Percentiles rank a stretch among this genome's conserved stretches.
phyloP scores from a whole-genome alignment of 169 alveolate genomes.

The Plasmodium cynomolgi region DNA sequence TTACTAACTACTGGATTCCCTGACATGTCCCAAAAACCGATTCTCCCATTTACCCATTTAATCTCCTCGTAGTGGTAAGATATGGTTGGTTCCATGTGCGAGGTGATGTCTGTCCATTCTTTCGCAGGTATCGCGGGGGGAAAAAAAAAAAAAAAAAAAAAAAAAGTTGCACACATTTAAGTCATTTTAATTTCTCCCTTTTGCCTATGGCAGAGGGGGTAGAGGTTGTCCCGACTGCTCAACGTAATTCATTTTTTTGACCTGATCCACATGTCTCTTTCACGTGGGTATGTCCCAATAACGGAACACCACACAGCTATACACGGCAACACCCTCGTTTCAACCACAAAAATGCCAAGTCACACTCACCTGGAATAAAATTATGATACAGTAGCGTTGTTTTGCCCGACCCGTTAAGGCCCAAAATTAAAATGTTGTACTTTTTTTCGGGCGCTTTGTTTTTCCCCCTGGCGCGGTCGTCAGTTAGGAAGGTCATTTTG shows the following conservation, averaged over 20 bases:
- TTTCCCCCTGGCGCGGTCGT: neutral
- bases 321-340: neutral
- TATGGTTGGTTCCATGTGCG: conserved; percentile 73
- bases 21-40: conserved; percentile 73
- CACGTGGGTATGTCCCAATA: neutral
- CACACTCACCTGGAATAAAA: conserved; percentile 61
- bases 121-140: neutral
- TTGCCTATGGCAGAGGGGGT: neutral
- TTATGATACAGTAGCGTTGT: conserved; percentile 71
- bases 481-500: conserved; percentile 1
- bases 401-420: conserved; percentile 75
- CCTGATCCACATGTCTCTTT: neutral
- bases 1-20: conserved; percentile 64
- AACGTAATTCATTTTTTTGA: conserved; percentile 1
- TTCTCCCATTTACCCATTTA: conserved; percentile 50
- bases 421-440: conserved; percentile 69
- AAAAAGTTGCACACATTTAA: neutral
- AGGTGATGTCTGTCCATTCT: conserved; percentile 69
- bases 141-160: neutral
- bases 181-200: neutral
- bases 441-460: conserved; percentile 12
- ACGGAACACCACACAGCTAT: neutral
- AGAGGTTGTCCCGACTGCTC: neutral
- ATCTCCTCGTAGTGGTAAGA: conserved; percentile 73
- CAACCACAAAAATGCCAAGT: neutral